Conservation (phyloP, 1,284 basidiomycete genomes). For the Tylopilus sp. region DNA sequence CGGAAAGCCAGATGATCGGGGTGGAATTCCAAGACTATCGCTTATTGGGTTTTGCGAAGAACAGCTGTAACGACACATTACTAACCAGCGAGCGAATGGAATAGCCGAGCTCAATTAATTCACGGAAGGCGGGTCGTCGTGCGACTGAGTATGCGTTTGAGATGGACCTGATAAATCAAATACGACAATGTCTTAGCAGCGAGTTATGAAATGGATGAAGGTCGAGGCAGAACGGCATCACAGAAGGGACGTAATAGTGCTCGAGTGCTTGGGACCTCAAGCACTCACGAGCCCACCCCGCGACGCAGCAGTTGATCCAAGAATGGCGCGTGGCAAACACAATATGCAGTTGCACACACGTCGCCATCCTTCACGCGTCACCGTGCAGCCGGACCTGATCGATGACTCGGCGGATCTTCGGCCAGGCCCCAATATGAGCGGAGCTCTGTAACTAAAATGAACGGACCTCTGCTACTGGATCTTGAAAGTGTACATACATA, state of each 20-base stretch:
- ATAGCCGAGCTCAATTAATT: slow-evolving; percentile 39
- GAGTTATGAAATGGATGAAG: slow-evolving; percentile 32
- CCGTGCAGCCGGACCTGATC: slow-evolving; percentile 31
- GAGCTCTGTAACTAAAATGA: slow-evolving; percentile 33
- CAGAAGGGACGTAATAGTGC: slow-evolving; percentile 32
- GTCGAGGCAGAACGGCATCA: slow-evolving; percentile 26
- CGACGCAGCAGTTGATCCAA: slow-evolving; percentile 21
- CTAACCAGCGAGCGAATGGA: slow-evolving; percentile 24
- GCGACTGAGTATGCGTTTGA: slow-evolving; percentile 25
- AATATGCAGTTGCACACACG: slow-evolving; percentile 25
- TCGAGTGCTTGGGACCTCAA: slow-evolving; percentile 23
- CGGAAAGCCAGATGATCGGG: slow-evolving; percentile 22
- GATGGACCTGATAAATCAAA: slow-evolving; percentile 33
- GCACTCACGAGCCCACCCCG: slow-evolving; percentile 22
- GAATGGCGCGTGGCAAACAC: slow-evolving; percentile 28
- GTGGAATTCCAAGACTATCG: slow-evolving; percentile 33
- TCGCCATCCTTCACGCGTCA: slow-evolving; percentile 24
- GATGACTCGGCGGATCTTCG: too few relatives aligned
- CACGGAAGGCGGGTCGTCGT: slow-evolving; percentile 25
- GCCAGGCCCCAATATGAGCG: too few relatives aligned
- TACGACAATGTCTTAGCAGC: slow-evolving; percentile 28
- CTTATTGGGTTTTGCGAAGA: slow-evolving; percentile 32
- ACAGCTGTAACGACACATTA: slow-evolving; percentile 31
- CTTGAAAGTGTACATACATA: slow-evolving; percentile 31
- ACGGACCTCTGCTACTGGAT: slow-evolving; percentile 33